phyloP scores from a whole-genome alignment of 208 protist genomes.

The Crithidia expoeki region DNA sequence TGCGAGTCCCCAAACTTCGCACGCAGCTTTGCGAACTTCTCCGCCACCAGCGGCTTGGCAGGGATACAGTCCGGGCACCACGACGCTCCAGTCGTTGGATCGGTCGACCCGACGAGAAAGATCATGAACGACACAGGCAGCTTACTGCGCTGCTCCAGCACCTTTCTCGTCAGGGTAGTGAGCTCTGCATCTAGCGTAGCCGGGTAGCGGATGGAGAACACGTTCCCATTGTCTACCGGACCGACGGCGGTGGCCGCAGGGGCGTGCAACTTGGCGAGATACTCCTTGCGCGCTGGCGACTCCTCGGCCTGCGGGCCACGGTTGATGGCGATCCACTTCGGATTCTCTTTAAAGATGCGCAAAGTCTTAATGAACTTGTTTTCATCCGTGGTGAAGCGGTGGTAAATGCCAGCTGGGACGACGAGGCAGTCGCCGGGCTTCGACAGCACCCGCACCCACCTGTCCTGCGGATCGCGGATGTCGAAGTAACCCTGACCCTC shows the following conservation, averaged over 20 bases:
- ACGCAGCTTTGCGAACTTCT: constrained; percentile 41
- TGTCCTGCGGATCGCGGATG: constrained; percentile 68
- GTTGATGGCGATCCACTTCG: constrained; percentile 75
- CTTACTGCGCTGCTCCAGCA: constrained; percentile 35
- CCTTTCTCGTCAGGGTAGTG: constrained; percentile 20
- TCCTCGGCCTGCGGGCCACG: constrained; percentile 48
- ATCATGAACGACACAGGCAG: constrained; percentile 42
- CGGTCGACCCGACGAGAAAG: constrained; percentile 55
- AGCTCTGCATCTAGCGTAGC: constrained; percentile 38
- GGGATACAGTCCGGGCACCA: constrained; percentile 84
- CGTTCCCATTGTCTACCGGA: constrained; percentile 13
- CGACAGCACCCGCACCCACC: constrained; percentile 71
- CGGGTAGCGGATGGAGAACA: constrained; percentile 47
- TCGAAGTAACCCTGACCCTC: constrained; percentile 89
- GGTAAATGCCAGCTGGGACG: constrained; percentile 84
- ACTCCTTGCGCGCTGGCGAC: constrained; percentile 39
- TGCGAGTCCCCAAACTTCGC: constrained; percentile 32
- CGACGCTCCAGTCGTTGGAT: constrained; percentile 55
- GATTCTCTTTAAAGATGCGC: constrained; percentile 83
- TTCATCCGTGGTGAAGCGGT: constrained; percentile 81
- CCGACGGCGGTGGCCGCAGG: constrained; percentile 34
- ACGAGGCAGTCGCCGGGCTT: constrained; percentile 70
- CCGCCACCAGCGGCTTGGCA: constrained; percentile 50
- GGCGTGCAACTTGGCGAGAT: constrained; percentile 36
- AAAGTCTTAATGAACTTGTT: constrained; percentile 62